Evolutionary conservation across 495 filamentous ascomycete species (phyloP).

Genomic region (Neurospora sp.): DNA sequence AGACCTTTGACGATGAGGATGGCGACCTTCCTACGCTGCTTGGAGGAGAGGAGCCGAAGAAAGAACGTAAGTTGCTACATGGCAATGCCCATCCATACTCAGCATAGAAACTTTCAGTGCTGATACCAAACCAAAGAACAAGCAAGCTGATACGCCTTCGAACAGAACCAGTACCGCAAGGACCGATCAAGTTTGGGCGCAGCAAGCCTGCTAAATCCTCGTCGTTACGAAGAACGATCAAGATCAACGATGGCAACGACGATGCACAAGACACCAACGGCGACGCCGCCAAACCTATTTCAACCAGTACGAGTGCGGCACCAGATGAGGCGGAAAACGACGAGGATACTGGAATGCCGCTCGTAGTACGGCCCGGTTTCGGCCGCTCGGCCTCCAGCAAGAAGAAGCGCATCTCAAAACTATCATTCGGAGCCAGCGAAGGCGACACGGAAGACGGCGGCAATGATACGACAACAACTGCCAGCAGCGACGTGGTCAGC

Average conservation of each 20-base stretch:
- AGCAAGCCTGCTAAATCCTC: conserved; percentile 42
- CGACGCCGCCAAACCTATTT: not conserved
- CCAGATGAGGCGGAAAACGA: conserved; percentile 26
- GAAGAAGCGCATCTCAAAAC: conserved; percentile 56
- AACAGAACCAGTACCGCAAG: conserved; percentile 21
- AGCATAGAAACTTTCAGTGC: conserved; percentile 13
- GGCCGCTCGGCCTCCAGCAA: conserved; percentile 30
- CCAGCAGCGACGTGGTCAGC: conserved; percentile 45
- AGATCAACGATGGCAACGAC: conserved; percentile 27
- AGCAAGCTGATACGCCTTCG: conserved; percentile 27
- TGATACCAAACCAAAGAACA: conserved; percentile 21
- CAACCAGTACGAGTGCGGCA: conserved; percentile 7
- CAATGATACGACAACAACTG: conserved; percentile 7
- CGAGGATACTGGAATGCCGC: conserved; percentile 25
- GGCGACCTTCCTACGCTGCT: conserved; percentile 17
- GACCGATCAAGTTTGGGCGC: conserved; percentile 31
- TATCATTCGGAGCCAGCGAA: conserved; percentile 66
- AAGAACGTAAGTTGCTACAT: conserved; percentile 20
- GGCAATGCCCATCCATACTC: not conserved
- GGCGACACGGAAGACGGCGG: conserved; percentile 44
- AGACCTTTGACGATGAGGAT: conserved; percentile 56
- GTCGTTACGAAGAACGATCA: conserved; percentile 39
- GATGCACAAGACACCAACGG: not conserved
- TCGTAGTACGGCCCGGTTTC: conserved; percentile 27
- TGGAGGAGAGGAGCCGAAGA: conserved; percentile 22